Conservation (phyloP, 164 flowering plant genomes). For the Vitis rotundifolia region DNA sequence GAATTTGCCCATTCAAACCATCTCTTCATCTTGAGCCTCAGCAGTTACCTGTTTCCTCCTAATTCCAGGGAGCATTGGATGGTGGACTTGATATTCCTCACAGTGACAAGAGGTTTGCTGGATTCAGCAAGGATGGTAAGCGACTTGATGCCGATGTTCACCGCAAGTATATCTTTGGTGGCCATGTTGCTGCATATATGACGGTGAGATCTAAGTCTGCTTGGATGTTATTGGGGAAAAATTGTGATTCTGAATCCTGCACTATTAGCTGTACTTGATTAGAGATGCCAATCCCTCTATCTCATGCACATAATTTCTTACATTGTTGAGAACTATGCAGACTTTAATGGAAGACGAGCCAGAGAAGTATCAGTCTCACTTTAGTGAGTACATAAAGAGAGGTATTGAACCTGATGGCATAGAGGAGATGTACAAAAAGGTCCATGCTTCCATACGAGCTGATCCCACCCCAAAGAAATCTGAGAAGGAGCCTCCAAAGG, state of each 20-base stretch:
- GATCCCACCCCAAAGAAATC: constrained; percentile 46
- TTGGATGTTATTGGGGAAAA: not conserved
- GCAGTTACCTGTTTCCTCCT: too few species aligned
- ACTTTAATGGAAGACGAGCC: constrained; percentile 77
- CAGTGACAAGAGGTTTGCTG: constrained; percentile 87
- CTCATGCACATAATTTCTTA: too few species aligned
- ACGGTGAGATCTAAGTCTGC: constrained; percentile 28
- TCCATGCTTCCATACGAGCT: constrained; percentile 53
- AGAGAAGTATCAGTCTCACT: constrained; percentile 81
- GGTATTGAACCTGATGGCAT: constrained; percentile 62
- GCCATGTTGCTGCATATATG: constrained; percentile 82
- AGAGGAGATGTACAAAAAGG: constrained; percentile 56
- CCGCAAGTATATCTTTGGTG: constrained; percentile 78
- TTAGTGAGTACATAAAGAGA: constrained; percentile 61
- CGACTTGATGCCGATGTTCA: constrained; percentile 83
- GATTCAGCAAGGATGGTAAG: constrained; percentile 56
- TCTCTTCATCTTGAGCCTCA: not conserved
- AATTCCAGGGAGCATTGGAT: constrained; percentile 76
- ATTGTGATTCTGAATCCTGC: not conserved
- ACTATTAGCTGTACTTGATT: not conserved
- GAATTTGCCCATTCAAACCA: not conserved
- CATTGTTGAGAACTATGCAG: constrained; percentile 21
- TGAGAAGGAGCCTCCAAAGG: constrained; percentile 70
- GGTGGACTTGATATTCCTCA: constrained; percentile 90
- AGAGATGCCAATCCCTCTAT: not conserved